Conservation (phyloP, 441 rosid species). For the Croton laevigatus region DNA sequence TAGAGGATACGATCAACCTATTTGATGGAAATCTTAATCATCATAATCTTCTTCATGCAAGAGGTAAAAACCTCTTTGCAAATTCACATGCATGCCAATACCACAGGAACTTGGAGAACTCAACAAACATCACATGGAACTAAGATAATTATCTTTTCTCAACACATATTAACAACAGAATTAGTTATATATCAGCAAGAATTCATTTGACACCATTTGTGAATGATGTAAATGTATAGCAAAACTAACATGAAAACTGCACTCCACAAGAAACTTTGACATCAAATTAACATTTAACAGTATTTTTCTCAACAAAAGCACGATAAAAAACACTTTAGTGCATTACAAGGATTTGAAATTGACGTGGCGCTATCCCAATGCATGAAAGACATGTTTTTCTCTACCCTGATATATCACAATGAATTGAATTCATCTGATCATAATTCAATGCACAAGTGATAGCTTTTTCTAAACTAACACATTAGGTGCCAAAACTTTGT, state of each 20-base stretch:
- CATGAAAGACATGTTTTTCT: neutral
- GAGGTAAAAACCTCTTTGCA: neutral
- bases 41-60: conserved; percentile 8
- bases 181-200: neutral
- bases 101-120: neutral
- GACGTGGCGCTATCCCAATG: neutral
- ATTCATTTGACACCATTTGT: neutral
- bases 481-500: neutral
- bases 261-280: too few species aligned
- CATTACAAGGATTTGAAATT: neutral
- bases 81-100: conserved; percentile 4
- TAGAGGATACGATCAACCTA: conserved; percentile 95
- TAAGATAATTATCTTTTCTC: neutral
- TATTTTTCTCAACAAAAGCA: too few species aligned
- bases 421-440: neutral
- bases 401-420: neutral
- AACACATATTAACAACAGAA: neutral
- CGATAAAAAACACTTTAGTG: neutral
- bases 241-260: too few species aligned
- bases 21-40: conserved; percentile 14
- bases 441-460: neutral
- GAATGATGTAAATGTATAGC: too few species aligned
- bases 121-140: conserved; percentile 5
- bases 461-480: neutral
- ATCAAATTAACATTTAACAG: too few species aligned